Evolutionary conservation across 352 stramenopile genomes (phyloP).

Genomic region (Phytophthora meadii): DNA sequence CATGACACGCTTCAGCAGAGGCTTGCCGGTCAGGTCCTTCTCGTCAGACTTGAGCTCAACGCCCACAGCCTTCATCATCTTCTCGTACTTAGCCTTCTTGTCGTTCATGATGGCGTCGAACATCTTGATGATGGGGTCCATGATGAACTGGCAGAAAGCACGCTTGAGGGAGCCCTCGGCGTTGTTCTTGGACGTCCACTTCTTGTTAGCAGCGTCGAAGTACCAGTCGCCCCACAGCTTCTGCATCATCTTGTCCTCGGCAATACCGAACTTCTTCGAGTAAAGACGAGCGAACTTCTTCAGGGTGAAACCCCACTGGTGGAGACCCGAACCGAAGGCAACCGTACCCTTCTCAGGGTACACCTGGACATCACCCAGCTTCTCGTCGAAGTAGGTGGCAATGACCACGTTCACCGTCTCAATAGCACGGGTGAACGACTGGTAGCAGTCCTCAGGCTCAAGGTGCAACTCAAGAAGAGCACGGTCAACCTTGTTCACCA

Average conservation of each 20-base stretch:
- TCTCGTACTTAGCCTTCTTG: slow-evolving; percentile 99
- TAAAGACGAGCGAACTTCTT: slow-evolving; percentile 99
- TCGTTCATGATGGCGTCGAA: slow-evolving; percentile 99
- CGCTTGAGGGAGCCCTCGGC: slow-evolving; percentile 94
- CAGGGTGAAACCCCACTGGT: slow-evolving; percentile 99
- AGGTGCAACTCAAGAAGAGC: slow-evolving; percentile 98
- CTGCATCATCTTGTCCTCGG: slow-evolving; percentile 99
- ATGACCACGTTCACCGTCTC: slow-evolving; percentile 99
- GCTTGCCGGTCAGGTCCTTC: slow-evolving; percentile 96
- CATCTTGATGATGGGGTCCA: slow-evolving; percentile 99
- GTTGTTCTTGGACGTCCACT: slow-evolving; percentile 97
- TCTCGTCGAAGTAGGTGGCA: slow-evolving; percentile 98
- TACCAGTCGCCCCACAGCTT: slow-evolving; percentile 99
- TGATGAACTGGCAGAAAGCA: slow-evolving; percentile 99
- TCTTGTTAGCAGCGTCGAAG: slow-evolving; percentile 95
- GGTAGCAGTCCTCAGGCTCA: slow-evolving; percentile 99
- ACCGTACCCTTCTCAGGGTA: slow-evolving; percentile 99
- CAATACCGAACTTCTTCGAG: slow-evolving; percentile 98
- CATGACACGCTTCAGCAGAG: slow-evolving; percentile 98
- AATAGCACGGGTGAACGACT: slow-evolving; percentile 98
- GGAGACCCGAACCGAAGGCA: slow-evolving; percentile 98
- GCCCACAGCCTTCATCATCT: slow-evolving; percentile 97
- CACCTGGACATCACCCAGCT: slow-evolving; percentile 97
- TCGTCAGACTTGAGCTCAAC: slow-evolving; percentile 98
- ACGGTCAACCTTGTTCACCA: slow-evolving; percentile 99